Conservation (phyloP, 495 filamentous ascomycete species). For the Penicillium fimorum region DNA sequence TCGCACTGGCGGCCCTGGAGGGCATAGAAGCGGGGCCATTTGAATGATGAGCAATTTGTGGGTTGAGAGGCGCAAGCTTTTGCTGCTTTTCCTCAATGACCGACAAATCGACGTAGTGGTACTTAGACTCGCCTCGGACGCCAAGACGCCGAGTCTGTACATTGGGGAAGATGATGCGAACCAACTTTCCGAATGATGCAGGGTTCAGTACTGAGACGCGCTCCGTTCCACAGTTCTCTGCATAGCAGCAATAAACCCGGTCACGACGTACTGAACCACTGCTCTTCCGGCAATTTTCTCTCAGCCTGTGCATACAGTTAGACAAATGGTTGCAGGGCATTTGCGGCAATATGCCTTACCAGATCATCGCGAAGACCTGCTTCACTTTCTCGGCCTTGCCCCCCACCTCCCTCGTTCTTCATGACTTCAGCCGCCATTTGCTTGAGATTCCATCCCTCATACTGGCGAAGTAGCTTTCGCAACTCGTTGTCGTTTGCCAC, state of each 20-base stretch:
- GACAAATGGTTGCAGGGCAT: neutral
- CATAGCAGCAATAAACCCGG: constrained; percentile 91
- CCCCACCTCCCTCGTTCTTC: constrained; percentile 65
- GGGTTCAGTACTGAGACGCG: constrained; percentile 91
- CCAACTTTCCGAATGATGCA: constrained; percentile 95
- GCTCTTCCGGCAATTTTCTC: constrained; percentile 73
- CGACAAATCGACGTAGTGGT: constrained; percentile 90
- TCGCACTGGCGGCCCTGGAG: constrained; percentile 30
- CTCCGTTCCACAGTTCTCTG: constrained; percentile 83
- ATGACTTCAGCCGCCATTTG: constrained; percentile 82
- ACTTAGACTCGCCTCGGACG: constrained; percentile 95
- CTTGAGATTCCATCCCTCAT: constrained; percentile 69
- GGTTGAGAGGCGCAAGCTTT: constrained; percentile 30
- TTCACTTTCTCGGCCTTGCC: constrained; percentile 87
- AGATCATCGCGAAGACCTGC: constrained; percentile 97
- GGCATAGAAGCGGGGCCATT: constrained; percentile 17
- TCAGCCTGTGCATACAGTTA: constrained; percentile 59
- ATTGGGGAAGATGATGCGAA: constrained; percentile 91
- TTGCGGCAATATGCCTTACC: constrained; percentile 53
- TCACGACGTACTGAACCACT: constrained; percentile 85
- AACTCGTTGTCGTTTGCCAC: constrained; percentile 90
- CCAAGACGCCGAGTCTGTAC: constrained; percentile 89
- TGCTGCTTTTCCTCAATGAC: constrained; percentile 56
- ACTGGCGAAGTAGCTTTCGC: constrained; percentile 74
- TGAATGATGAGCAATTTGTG: constrained; percentile 26